phyloP scores from a whole-genome alignment of 768 basidiomycete species.

The Astraeus odoratus region DNA sequence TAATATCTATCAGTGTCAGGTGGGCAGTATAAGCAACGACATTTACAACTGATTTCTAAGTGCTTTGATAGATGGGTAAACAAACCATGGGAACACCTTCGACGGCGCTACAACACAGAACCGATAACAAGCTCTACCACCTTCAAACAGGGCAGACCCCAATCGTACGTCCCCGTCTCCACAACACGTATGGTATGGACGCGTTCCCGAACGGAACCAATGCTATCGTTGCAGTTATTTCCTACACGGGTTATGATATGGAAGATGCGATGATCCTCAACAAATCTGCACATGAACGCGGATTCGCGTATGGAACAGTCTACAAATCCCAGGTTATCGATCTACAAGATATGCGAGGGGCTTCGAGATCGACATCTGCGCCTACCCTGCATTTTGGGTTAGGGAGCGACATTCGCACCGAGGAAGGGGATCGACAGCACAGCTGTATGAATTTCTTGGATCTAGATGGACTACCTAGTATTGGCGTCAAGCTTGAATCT shows the following conservation, averaged over 20 bases:
- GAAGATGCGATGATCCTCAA: slow-evolving; percentile 99
- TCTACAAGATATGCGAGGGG: slow-evolving; percentile 71
- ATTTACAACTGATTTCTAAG: slow-evolving; percentile 4
- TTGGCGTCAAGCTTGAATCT: slow-evolving; percentile 61
- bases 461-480: slow-evolving; percentile 74
- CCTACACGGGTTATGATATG: slow-evolving; percentile 99
- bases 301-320: slow-evolving; percentile 93
- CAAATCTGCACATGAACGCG: slow-evolving; percentile 97
- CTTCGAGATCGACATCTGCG: slow-evolving; percentile 46
- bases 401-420: slow-evolving; percentile 60
- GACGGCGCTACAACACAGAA: slow-evolving; percentile 84
- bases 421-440: slow-evolving; percentile 42
- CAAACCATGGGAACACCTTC: slow-evolving; percentile 99
- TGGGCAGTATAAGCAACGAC: slow-evolving; percentile 21
- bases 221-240: slow-evolving; percentile 98
- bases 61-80: slow-evolving; percentile 82
- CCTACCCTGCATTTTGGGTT: slow-evolving; percentile 87
- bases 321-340: slow-evolving; percentile 94
- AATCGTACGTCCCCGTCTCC: slow-evolving; percentile 83
- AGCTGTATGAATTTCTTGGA: slow-evolving; percentile 53
- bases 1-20: slow-evolving; percentile 93
- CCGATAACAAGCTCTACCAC: slow-evolving; percentile 97
- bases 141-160: slow-evolving; percentile 94
- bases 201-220: slow-evolving; percentile 98
- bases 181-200: slow-evolving; percentile 97